Conservation (phyloP, 2,329 filamentous ascomycete genomes). For the Cladosporium colombiae region DNA sequence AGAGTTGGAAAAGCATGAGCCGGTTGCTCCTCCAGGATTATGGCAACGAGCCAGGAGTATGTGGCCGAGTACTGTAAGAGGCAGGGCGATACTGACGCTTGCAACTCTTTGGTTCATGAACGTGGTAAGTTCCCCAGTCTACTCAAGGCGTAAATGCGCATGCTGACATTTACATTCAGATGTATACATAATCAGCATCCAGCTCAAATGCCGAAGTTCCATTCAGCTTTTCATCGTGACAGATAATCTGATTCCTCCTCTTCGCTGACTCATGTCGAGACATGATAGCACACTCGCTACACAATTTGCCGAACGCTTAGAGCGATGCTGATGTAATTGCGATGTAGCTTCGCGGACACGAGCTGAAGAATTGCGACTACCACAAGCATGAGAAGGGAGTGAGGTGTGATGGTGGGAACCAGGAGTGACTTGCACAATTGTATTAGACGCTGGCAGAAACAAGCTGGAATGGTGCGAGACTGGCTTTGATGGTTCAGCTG, state of each 20-base stretch:
- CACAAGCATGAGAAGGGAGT: background rate
- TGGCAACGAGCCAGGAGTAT: slow-evolving; percentile 1
- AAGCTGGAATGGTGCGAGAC: background rate
- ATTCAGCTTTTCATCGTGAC: background rate
- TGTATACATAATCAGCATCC: background rate
- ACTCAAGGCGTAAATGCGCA: background rate
- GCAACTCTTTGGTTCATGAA: slow-evolving; percentile 26
- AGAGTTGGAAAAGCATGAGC: slow-evolving; percentile 1
- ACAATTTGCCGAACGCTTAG: no score
- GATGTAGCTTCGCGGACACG: background rate
- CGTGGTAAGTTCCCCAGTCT: slow-evolving; percentile 20
- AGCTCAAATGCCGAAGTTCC: background rate
- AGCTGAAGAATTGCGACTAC: background rate
- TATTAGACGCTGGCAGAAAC: no score
- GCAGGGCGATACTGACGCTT: slow-evolving; percentile 23
- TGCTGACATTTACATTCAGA: background rate
- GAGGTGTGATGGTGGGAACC: background rate
- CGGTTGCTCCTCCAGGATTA: background rate
- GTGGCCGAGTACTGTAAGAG: slow-evolving; percentile 24
- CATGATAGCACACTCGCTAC: no score
- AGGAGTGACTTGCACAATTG: background rate
- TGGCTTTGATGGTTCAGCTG: background rate
- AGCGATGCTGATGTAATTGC: no score
- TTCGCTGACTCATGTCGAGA: no score
- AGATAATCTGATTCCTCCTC: no score